Evolutionary conservation across 495 filamentous ascomycete genomes (phyloP).

Genomic region (Parachaetomium inaequale): DNA sequence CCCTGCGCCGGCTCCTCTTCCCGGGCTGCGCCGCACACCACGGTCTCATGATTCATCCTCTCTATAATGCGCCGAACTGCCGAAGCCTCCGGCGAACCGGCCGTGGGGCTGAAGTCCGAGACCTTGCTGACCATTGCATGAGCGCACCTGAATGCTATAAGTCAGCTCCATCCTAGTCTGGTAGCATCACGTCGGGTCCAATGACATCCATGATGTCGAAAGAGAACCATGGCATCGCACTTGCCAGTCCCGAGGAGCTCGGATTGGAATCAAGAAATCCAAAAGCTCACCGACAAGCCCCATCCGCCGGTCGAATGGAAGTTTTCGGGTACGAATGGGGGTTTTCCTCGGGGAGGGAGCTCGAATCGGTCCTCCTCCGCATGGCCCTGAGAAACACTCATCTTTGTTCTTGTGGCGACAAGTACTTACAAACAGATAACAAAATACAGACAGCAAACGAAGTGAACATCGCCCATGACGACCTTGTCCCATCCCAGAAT

Average conservation of each 20-base stretch:
- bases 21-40: slow-evolving; percentile 1
- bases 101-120: background rate
- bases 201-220: too few species aligned
- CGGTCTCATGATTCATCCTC: background rate
- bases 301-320: background rate
- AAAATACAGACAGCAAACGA: background rate
- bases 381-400: background rate
- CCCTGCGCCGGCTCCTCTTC: background rate
- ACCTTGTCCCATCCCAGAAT: too few species aligned
- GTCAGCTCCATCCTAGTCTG: too few species aligned
- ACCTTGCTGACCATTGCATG: too few species aligned
- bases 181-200: too few species aligned
- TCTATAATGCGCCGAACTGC: background rate
- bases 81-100: background rate
- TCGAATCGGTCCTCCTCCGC: background rate
- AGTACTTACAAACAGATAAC: background rate
- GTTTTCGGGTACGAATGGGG: background rate
- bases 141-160: too few species aligned
- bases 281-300: background rate
- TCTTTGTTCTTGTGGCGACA: background rate
- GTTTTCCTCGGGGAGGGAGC: background rate
- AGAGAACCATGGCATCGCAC: too few species aligned
- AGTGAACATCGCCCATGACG: background rate
- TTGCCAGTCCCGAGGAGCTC: too few species aligned
- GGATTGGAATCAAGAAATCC: background rate